Conservation (phyloP, 129 eudicot species). For the Chrysanthemum lavandulifolium region DNA sequence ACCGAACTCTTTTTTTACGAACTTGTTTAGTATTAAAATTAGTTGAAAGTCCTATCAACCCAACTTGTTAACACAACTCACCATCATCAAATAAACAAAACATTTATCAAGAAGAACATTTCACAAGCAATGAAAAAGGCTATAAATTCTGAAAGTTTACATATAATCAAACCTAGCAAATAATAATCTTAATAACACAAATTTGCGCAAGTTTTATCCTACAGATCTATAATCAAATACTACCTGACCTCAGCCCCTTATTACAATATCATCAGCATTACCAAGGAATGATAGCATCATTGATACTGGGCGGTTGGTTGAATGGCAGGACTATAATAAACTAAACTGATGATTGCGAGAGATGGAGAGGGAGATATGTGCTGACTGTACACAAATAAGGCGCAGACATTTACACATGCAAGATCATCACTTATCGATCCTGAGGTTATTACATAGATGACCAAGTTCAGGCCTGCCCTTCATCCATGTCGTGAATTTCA, state of each 20-base stretch:
- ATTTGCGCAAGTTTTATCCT: slow-evolving; percentile 16
- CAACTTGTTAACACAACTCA: no score
- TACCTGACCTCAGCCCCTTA: slow-evolving; percentile 29
- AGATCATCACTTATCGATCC: slow-evolving; percentile 53
- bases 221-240: slow-evolving; percentile 23
- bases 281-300: slow-evolving; percentile 34
- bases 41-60: no score
- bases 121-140: no score
- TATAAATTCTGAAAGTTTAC: no score
- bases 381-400: slow-evolving; percentile 21
- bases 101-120: not conserved
- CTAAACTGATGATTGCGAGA: slow-evolving; percentile 2
- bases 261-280: slow-evolving; percentile 34
- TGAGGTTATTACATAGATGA: slow-evolving; percentile 84
- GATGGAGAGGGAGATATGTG: no score
- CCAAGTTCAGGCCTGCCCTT: slow-evolving; percentile 89
- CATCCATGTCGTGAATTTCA: slow-evolving; percentile 66
- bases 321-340: slow-evolving; percentile 3
- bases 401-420: slow-evolving; percentile 22
- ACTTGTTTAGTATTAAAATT: no score
- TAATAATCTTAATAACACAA: slow-evolving; percentile 20
- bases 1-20: no score
- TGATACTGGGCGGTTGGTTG: slow-evolving; percentile 30
- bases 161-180: slow-evolving; percentile 17
- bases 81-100: not conserved